These are phyloP conservation scores for Eimeria acervulina DNA, from an alignment of 169 alveolate genomes.

Conservation along the genomic window DNA sequence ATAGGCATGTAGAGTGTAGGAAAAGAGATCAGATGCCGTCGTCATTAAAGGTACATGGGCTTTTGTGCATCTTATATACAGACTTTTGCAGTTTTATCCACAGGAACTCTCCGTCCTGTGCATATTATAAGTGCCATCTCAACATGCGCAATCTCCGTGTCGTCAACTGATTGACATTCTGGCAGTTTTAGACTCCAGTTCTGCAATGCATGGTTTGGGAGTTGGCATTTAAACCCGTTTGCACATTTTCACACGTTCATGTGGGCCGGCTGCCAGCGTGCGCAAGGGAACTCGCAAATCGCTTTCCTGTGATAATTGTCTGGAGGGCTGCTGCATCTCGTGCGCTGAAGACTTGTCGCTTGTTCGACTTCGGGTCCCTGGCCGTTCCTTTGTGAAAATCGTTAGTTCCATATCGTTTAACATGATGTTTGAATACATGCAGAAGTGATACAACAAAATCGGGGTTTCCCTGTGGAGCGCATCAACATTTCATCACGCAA, in stretches of 20 bases:
- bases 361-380: background rate
- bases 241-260: background rate
- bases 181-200: background rate
- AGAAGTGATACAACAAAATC: slow-evolving; percentile 25
- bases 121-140: background rate
- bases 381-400: background rate
- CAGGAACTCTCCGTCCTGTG: background rate
- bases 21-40: background rate
- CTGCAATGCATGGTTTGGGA: background rate
- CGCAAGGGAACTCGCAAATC: background rate
- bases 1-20: background rate
- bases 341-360: slow-evolving; percentile 9
- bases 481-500: background rate
- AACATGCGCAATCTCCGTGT: background rate
- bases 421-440: slow-evolving; percentile 11
- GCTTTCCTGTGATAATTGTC: slow-evolving; percentile 61
- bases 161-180: background rate
- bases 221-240: background rate
- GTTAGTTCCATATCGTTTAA: slow-evolving; percentile 2
- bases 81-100: background rate
- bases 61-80: background rate
- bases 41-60: background rate
- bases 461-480: slow-evolving; percentile 5
- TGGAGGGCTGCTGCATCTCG: slow-evolving; percentile 36
- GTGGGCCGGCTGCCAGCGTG: background rate